Evolutionary conservation across 441 rosid species (phyloP), one percentile per base, ranked within the genome.

Genomic region (Erysimum pusillum): DNA sequence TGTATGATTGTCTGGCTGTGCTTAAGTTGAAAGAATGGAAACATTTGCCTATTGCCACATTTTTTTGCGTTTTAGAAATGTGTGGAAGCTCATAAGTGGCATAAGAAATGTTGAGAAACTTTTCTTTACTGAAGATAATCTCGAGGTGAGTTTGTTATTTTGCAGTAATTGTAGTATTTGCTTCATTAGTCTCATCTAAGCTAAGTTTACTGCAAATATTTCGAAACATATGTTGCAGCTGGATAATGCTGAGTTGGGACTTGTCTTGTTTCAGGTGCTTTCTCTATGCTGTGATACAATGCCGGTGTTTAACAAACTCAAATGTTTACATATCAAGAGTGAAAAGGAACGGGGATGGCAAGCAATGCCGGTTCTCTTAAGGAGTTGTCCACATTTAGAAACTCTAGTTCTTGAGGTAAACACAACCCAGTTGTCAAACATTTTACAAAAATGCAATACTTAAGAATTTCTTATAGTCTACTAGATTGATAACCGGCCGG

Each of bases 241-340:
- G 31, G 31, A 28, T 28, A 28, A 4, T 28, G 31, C 4, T 28
- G 31, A 28, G 31, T 28, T 28, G 31, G 4, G 31, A 4, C 4
- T 35, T 35, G 44, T 4, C 13, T 41, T 41, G 36, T 58, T 35
- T 8, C 42, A 58, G 44, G 42, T n/a, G 22, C 63, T 58, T 58
- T 58, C 63, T 58, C 63, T 58, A n/a, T 58, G 63, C 14, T 34
- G 63, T 58, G 63, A 34, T 34, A 34, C 44, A 0, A 4, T 58
- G 12, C 63, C 44, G 3, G 44, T 58, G 22, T 58, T 58, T 42
- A 58, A 58, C 3, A 32, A 58, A 42, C 63, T 58, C 22, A 58
- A 34, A 15, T 0, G 8, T 0, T 32, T 58, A 15, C 7, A 3
- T 32, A 58, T 58, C 0, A 1, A 0, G 7, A 58, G 63, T 9